Percentiles rank a stretch among this genome's conserved stretches.
phyloP scores from a whole-genome alignment of 768 basidiomycete genomes.

The Tephrocybe rancida region DNA sequence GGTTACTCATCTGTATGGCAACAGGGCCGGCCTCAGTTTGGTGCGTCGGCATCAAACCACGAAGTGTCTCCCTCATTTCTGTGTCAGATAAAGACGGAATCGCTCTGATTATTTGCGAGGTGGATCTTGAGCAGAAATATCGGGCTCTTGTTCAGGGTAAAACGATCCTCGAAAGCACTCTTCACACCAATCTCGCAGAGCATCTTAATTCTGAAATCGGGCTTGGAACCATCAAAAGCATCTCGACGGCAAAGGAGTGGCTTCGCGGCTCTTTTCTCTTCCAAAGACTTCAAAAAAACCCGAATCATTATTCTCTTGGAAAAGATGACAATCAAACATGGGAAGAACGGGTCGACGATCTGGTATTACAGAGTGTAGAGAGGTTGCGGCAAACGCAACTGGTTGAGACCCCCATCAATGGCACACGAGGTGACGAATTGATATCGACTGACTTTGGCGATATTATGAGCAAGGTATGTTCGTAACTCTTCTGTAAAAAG shows the following conservation, averaged over 20 bases:
- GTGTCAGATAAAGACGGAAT: slow-evolving; percentile 76
- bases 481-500: not conserved
- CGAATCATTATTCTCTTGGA: slow-evolving; percentile 68
- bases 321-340: slow-evolving; percentile 61
- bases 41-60: slow-evolving; percentile 34
- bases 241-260: slow-evolving; percentile 80
- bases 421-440: slow-evolving; percentile 39
- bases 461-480: slow-evolving; percentile 80
- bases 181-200: slow-evolving; percentile 83
- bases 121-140: slow-evolving; percentile 72
- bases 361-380: slow-evolving; percentile 68
- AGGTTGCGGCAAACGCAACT: slow-evolving; percentile 64
- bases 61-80: not conserved
- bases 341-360: slow-evolving; percentile 70
- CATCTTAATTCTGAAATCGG: slow-evolving; percentile 95
- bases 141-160: slow-evolving; percentile 65
- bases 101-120: slow-evolving; percentile 83
- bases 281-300: slow-evolving; percentile 85
- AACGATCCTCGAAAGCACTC: slow-evolving; percentile 82
- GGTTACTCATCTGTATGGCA: not conserved
- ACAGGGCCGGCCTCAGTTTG: slow-evolving; percentile 92
- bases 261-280: slow-evolving; percentile 84
- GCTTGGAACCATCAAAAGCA: slow-evolving; percentile 75
- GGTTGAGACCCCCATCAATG: slow-evolving; percentile 47
- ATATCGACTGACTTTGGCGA: slow-evolving; percentile 77